Conservation (phyloP, 176 grass and related monocot genomes). For the Chloris gayana region DNA sequence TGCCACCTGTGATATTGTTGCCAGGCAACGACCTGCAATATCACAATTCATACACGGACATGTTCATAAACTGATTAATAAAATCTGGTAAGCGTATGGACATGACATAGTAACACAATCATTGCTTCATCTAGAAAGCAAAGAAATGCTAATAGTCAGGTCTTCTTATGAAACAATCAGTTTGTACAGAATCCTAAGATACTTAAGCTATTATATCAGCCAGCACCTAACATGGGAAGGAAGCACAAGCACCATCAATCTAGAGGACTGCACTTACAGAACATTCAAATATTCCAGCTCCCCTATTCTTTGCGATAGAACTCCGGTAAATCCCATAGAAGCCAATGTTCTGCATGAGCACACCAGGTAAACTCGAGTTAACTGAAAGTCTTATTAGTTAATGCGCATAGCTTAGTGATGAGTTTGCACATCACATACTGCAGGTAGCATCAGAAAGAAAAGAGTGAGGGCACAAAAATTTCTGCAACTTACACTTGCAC, state of each 20-base stretch:
- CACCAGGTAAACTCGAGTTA: constrained; percentile 31
- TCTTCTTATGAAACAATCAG: background rate
- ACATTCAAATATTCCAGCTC: constrained; percentile 81
- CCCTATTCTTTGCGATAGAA: constrained; percentile 87
- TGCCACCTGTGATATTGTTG: constrained; percentile 75
- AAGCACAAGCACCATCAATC: background rate
- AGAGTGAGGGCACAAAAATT: constrained; percentile 4
- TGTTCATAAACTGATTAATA: constrained; percentile 5
- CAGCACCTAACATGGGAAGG: constrained; percentile 12
- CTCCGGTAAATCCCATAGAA: constrained; percentile 90
- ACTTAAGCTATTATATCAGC: constrained; percentile 24
- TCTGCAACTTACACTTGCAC: constrained; percentile 78
- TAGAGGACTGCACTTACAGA: constrained; percentile 63
- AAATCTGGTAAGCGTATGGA: background rate
- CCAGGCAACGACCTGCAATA: constrained; percentile 68
- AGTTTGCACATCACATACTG: constrained; percentile 19
- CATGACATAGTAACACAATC: constrained; percentile 3
- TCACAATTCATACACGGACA: background rate
- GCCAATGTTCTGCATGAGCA: constrained; percentile 78
- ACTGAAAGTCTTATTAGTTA: background rate
- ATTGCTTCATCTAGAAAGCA: constrained; percentile 24
- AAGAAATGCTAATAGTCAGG: background rate
- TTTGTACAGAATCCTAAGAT: background rate
- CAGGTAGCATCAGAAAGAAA: background rate
- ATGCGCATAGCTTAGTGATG: background rate